Conservation (phyloP, 345 rosid species). For the Brassica nigra region DNA sequence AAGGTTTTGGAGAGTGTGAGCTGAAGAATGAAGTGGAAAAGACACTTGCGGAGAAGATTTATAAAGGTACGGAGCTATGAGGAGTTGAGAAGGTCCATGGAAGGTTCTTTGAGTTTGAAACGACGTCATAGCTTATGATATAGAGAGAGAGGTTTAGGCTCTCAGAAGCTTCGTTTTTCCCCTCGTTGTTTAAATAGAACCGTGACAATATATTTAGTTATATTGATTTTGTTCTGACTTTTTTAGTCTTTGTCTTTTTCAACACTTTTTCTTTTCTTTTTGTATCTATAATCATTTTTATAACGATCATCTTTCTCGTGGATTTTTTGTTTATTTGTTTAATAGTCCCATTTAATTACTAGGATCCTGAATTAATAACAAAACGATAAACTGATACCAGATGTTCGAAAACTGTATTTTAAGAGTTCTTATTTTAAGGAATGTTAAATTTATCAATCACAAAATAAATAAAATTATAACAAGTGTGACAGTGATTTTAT, state of each 20-base stretch:
- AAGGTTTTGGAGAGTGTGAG: neutral
- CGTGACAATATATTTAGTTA: neutral
- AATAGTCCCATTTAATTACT: neutral
- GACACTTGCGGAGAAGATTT: neutral
- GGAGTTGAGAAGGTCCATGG: slow-evolving; percentile 28
- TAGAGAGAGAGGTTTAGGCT: neutral
- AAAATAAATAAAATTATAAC: too few species aligned
- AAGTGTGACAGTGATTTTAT: too few species aligned
- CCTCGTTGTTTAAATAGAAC: slow-evolving; percentile 4
- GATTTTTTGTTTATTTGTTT: neutral
- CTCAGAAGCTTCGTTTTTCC: slow-evolving; percentile 21
- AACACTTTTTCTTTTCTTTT: neutral
- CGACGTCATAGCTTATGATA: neutral
- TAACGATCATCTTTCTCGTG: neutral
- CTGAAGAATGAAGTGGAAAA: slow-evolving; percentile 16
- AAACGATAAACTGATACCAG: neutral
- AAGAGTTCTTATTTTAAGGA: too few species aligned
- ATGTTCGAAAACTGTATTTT: neutral
- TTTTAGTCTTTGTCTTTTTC: slow-evolving; percentile 6
- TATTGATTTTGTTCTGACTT: slow-evolving; percentile 3
- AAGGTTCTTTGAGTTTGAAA: slow-evolving; percentile 11
- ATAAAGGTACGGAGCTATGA: slow-evolving; percentile 24
- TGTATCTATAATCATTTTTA: neutral
- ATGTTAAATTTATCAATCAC: too few species aligned
- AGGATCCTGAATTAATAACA: neutral